Evolutionary conservation across 2,329 filamentous ascomycete genomes (phyloP), one percentile per base, ranked within the genome.

Genomic region (Emmonsiellopsis sp.): DNA sequence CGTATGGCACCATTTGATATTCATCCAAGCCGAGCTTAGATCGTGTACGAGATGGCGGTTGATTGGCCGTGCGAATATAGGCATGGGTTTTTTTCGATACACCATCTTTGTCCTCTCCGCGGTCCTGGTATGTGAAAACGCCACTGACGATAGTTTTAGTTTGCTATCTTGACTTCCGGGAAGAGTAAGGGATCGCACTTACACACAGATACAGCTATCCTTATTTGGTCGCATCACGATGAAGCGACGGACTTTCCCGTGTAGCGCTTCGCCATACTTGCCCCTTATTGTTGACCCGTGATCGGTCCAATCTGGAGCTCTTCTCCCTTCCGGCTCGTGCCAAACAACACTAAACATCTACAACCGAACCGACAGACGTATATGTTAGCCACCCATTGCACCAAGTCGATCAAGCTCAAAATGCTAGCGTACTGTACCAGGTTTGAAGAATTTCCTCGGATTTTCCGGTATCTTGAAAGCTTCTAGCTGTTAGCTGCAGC

Each of bases 121-220:
- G 60, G 1, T 60, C 57, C 4, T 62, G 53, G 49, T 76, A 76
- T 0, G 73, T 75, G 4, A 59, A 63, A 8, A 76, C 69, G 0
- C 68, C 64, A 11, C 73, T 75, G 17, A 49, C 11, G 53, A 31
- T n/a, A 13, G 27, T 13, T 17, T 14, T 47, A 33, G 34, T 40
- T 47, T 42, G 8, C 21, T 53, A 10, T 32, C 21, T 37, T 40
- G 13, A n/a, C 40, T 10, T 6, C 8, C 10, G 44, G 37, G 10
- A 40, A 2, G 37, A 32, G 27, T 1, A 31, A 39, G 21, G 21
- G 21, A 27, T 27, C 21, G 1, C 31, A 58, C 66, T 59, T 63
- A 69, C 67, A 71, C 56, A 45, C 66, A 71, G 60, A 61, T 68
- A 21, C 60, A 63, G 50, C 61, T 66, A 6, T 62, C 60, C 3